Percentiles rank a stretch among this genome's conserved stretches.
phyloP scores from a whole-genome alignment of 805 yeast species.

The Metschnikowia proteae region DNA sequence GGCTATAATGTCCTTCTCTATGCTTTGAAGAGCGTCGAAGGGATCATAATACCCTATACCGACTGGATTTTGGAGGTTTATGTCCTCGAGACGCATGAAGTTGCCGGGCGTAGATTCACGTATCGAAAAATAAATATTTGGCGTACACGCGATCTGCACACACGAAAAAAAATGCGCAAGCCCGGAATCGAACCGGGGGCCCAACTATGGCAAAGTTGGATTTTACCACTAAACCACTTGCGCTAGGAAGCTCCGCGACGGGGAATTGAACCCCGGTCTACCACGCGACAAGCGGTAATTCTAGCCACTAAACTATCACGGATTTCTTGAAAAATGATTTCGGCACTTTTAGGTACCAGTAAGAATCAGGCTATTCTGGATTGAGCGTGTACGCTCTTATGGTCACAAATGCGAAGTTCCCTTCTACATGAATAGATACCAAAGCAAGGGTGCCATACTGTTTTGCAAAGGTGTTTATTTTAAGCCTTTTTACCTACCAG shows the following conservation, averaged over 20 bases:
- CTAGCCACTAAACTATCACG: constrained; percentile 24
- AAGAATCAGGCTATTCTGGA: not conserved
- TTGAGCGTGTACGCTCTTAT: too few relatives aligned
- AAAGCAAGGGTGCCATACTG: too few relatives aligned
- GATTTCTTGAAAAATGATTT: constrained; percentile 7
- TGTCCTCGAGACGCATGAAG: constrained; percentile 12
- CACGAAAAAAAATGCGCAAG: constrained; percentile 18
- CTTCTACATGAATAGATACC: too few relatives aligned
- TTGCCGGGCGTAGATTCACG: not conserved
- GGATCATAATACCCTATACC: constrained; percentile 72
- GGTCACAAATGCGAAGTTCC: too few relatives aligned
- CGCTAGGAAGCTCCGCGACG: constrained; percentile 21
- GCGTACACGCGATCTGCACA: not conserved
- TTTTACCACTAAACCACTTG: constrained; percentile 22
- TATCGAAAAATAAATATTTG: not conserved
- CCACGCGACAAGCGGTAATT: constrained; percentile 24
- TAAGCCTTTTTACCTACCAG: not conserved
- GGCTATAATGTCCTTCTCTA: constrained; percentile 41
- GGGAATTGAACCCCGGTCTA: constrained; percentile 24
- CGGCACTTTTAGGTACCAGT: too few relatives aligned
- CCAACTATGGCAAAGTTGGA: constrained; percentile 22
- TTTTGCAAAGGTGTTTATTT: not conserved
- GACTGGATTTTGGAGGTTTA: constrained; percentile 17
- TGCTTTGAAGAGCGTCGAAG: constrained; percentile 49
- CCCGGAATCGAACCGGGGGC: constrained; percentile 25